Conservation (phyloP, 2,329 filamentous ascomycete species). For the Sclerotinia nivalis region DNA sequence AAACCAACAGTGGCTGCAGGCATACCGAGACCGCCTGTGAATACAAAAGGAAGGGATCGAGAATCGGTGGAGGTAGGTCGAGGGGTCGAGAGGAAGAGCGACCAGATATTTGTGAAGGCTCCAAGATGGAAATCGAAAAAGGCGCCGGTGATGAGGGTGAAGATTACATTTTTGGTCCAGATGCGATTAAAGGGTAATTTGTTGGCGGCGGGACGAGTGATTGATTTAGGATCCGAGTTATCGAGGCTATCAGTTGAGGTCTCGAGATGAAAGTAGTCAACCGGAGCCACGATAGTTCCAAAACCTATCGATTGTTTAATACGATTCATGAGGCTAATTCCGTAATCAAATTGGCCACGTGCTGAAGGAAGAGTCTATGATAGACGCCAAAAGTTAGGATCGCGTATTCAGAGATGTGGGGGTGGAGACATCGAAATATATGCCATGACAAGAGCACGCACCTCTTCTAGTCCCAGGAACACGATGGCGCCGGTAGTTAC, state of each 20-base stretch:
- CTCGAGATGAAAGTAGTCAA: slow-evolving; percentile 29
- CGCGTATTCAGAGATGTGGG: not conserved
- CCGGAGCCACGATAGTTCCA: slow-evolving; percentile 4
- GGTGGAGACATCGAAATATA: not conserved
- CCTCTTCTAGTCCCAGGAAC: slow-evolving; percentile 41
- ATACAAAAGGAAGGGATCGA: slow-evolving; percentile 38
- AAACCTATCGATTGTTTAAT: slow-evolving; percentile 18
- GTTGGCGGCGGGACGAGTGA: not conserved
- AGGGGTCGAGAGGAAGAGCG: slow-evolving; percentile 60
- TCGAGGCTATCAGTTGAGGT: not conserved
- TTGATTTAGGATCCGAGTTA: slow-evolving; percentile 16
- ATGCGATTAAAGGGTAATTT: slow-evolving; percentile 30
- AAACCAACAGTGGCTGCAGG: slow-evolving; percentile 65
- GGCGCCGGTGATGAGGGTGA: slow-evolving; percentile 56
- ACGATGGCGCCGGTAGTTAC: slow-evolving; percentile 38
- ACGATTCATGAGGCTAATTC: slow-evolving; percentile 18
- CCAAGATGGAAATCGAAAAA: slow-evolving; percentile 35
- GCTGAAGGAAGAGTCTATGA: slow-evolving; percentile 21
- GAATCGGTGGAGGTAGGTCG: slow-evolving; percentile 42
- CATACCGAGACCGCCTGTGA: slow-evolving; percentile 69
- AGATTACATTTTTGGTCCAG: slow-evolving; percentile 37
- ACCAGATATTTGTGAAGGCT: slow-evolving; percentile 60
- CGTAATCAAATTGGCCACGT: slow-evolving; percentile 18
- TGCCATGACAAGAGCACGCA: slow-evolving; percentile 11
- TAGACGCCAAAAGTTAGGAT: slow-evolving; percentile 1